phyloP scores from a whole-genome alignment of 495 filamentous ascomycete species.

The Neurospora sp. region DNA sequence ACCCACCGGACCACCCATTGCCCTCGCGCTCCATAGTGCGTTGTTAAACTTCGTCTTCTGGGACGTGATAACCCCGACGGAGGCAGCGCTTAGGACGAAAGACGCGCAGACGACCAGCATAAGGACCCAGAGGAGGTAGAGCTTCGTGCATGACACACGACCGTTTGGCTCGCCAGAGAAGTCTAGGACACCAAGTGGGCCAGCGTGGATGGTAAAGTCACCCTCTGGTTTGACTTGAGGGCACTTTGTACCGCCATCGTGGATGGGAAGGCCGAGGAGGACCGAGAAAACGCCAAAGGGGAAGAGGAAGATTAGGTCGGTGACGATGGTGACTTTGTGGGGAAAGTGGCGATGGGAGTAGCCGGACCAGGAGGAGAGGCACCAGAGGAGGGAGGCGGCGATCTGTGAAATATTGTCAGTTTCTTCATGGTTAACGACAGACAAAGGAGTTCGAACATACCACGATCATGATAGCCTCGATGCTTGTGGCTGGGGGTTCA shows the following conservation, averaged over 20 bases:
- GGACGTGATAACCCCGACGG: background rate
- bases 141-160: background rate
- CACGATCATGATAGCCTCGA: constrained; percentile 61
- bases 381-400: constrained; percentile 67
- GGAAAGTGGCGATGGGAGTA: constrained; percentile 68
- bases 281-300: constrained; percentile 62
- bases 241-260: constrained; percentile 26
- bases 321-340: constrained; percentile 51
- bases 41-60: background rate
- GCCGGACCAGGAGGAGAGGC: constrained; percentile 61
- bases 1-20: background rate
- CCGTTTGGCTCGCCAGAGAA: background rate
- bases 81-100: background rate
- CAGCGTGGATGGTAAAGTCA: background rate
- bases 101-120: background rate
- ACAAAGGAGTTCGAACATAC: constrained; percentile 11
- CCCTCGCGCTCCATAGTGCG: background rate
- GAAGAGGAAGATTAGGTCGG: constrained; percentile 59
- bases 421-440: constrained; percentile 3
- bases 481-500: constrained; percentile 54
- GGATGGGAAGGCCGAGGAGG: constrained; percentile 66
- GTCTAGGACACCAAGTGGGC: background rate
- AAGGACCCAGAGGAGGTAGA: background rate
- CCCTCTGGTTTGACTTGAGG: background rate
- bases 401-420: constrained; percentile 36